Evolutionary conservation across 163 green algal species (phyloP), one percentile per base, ranked within the genome.

Genomic region (Botryococcus braunii): DNA sequence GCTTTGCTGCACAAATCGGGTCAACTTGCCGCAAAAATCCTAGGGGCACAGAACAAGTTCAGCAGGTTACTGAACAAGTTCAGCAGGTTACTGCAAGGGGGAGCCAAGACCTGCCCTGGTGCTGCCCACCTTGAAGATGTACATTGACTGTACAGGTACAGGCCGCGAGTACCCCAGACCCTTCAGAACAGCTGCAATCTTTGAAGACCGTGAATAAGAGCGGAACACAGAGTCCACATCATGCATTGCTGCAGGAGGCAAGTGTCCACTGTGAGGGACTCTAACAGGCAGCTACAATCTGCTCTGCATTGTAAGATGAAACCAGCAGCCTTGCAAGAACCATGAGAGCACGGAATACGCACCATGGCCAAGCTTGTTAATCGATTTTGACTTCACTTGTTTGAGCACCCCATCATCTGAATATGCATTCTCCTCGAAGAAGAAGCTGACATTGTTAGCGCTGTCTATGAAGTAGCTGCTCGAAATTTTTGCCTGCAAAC

Each of bases 351-450:
- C n/a, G 34, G 17, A 21, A 27, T 7, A 61, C 67, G 29, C 59
- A 85, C 80, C 80, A 65, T 97, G 91, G 3, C 88, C 91, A 59
- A 96, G 88, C 68, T 97, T 97, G 81, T 97, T 97, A 55, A 97
- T 88, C 21, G 80, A 75, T 9, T 85, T 62, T 29, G 68, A 73
- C 70, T 95, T 94, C 50, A 80, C 69, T 46, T 85, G 65, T 7
- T 60, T 52, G 61, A 95, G 82, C 37, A 77, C 62, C 9, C 88
- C 86, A 17, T 86, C 49, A 1, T 81, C 74, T 48, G 89, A 83
- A 60, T 93, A 88, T 2, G 90, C 91, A 60, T 88, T 84, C 74
- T 96, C 91, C 77, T 97, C 92, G 69, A 92, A 94, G 78, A 97
- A 97, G 68, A 90, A 96, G 34, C 70, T 79, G 8, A 97, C 76